A percentile compares a stretch with the other conserved stretches of the same genome.
These are phyloP conservation scores for Triticum timopheevii DNA, from an alignment of 176 grass and related monocot species.

Conservation along the genomic window DNA sequence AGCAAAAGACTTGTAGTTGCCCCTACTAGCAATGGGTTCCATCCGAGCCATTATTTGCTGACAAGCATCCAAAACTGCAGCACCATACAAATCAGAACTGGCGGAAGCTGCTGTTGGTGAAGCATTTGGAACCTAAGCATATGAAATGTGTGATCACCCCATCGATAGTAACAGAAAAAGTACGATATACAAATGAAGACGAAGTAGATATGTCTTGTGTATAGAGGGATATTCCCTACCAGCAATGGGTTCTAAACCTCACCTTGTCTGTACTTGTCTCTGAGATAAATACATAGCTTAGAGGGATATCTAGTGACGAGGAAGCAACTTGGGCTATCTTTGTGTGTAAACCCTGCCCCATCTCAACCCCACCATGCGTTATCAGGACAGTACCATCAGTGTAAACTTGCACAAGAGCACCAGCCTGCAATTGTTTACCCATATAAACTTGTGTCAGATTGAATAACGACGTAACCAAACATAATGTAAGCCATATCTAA, in stretches of 20 bases:
- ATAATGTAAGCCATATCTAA: neutral
- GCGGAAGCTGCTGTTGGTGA: constrained; percentile 91
- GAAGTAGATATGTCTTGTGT: neutral
- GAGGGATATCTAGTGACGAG: constrained; percentile 75
- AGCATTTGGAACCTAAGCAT: constrained; percentile 83
- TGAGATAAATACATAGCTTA: constrained; percentile 88
- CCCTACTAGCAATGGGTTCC: constrained; percentile 69
- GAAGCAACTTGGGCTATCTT: constrained; percentile 94
- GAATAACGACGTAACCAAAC: neutral
- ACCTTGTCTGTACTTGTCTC: constrained; percentile 99
- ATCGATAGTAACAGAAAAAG: neutral
- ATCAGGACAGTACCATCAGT: constrained; percentile 91
- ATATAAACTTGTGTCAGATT: constrained; percentile 15
- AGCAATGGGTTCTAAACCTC: neutral
- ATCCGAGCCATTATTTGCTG: constrained; percentile 88
- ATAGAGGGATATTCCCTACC: neutral
- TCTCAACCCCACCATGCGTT: constrained; percentile 97
- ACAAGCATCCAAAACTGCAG: constrained; percentile 93
- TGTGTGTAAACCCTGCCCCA: constrained; percentile 97
- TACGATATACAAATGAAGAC: neutral
- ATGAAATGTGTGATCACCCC: constrained; percentile 13
- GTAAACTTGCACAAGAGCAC: constrained; percentile 94
- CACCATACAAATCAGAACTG: constrained; percentile 93
- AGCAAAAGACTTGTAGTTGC: constrained; percentile 71
- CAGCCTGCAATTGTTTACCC: constrained; percentile 56